A percentile compares a stretch with the other conserved stretches of the same genome.
Evolutionary conservation across 257 asterid genomes (phyloP).

Genomic region (Orobanche coerulescens): DNA sequence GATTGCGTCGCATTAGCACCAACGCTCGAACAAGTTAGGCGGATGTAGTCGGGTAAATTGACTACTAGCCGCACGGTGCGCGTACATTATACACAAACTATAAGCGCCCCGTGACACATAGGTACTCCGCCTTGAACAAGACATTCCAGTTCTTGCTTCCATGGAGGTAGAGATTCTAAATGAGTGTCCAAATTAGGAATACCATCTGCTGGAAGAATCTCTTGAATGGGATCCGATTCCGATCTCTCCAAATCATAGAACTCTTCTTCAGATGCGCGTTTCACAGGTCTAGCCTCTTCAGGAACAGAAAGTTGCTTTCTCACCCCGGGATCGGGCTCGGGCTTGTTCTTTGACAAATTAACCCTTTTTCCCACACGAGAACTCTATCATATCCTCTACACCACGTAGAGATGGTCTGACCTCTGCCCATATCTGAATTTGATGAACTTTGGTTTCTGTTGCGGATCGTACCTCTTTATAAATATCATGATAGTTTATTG

Average conservation of each 20-base stretch:
- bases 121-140: slow-evolving; percentile 97
- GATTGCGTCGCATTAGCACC: no score
- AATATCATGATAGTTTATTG: no score
- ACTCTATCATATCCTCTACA: slow-evolving; percentile 76
- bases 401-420: slow-evolving; percentile 62
- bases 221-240: slow-evolving; percentile 60
- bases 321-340: slow-evolving; percentile 10
- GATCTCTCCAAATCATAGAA: slow-evolving; percentile 88
- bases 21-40: no score
- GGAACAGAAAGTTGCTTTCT: slow-evolving; percentile 26
- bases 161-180: slow-evolving; percentile 45
- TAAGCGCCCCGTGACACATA: no score
- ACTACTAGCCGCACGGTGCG: no score
- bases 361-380: slow-evolving; percentile 47
- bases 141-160: slow-evolving; percentile 77
- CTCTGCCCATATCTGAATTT: slow-evolving; percentile 64
- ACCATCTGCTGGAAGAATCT: slow-evolving; percentile 30
- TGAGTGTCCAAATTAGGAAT: slow-evolving; percentile 14
- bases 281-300: no score
- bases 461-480: slow-evolving; percentile 30
- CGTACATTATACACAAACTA: no score
- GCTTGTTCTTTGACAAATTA: slow-evolving; percentile 26
- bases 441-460: slow-evolving; percentile 33
- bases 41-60: no score
- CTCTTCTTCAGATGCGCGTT: slow-evolving; percentile 75